Percentiles rank a stretch among this genome's conserved stretches.
Conservation (phyloP, 768 basidiomycete genomes). For the Tricholoma flavovirens region DNA sequence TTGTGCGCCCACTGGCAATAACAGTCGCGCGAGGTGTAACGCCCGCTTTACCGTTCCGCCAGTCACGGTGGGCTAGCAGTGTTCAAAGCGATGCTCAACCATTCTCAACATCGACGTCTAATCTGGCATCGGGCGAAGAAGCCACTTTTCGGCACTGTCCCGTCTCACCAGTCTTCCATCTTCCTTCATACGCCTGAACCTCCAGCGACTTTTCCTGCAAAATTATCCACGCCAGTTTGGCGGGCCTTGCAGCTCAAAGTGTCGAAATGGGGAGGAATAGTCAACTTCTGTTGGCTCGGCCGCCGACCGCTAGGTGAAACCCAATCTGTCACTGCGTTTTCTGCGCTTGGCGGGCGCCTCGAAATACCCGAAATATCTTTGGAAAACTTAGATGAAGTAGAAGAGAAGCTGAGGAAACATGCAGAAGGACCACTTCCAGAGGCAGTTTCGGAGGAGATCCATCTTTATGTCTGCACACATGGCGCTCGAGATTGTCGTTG, state of each 20-base stretch:
- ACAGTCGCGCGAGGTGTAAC: not conserved
- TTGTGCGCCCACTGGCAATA: not conserved
- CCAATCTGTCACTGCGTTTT: conserved; percentile 49
- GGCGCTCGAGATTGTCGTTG: conserved; percentile 76
- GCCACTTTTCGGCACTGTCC: conserved; percentile 43
- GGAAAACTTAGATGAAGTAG: conserved; percentile 47
- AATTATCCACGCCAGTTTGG: conserved; percentile 43
- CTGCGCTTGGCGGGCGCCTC: conserved; percentile 37
- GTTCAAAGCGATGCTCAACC: not conserved
- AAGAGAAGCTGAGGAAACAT: conserved; percentile 28
- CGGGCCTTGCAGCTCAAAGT: conserved; percentile 41
- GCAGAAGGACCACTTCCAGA: conserved; percentile 10
- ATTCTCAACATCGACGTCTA: not conserved
- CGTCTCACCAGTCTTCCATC: conserved; percentile 47
- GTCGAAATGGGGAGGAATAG: conserved; percentile 44
- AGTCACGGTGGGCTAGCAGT: not conserved
- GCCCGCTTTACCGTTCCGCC: not conserved
- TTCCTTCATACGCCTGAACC: conserved; percentile 48
- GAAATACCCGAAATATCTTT: conserved; percentile 44
- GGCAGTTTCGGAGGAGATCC: conserved; percentile 21
- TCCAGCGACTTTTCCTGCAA: conserved; percentile 44
- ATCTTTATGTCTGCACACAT: conserved; percentile 76
- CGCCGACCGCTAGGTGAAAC: not conserved
- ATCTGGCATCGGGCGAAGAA: not conserved
- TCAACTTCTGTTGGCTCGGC: conserved; percentile 57